Conservation (phyloP, 306 rosid species). For the Sindora glabra region DNA sequence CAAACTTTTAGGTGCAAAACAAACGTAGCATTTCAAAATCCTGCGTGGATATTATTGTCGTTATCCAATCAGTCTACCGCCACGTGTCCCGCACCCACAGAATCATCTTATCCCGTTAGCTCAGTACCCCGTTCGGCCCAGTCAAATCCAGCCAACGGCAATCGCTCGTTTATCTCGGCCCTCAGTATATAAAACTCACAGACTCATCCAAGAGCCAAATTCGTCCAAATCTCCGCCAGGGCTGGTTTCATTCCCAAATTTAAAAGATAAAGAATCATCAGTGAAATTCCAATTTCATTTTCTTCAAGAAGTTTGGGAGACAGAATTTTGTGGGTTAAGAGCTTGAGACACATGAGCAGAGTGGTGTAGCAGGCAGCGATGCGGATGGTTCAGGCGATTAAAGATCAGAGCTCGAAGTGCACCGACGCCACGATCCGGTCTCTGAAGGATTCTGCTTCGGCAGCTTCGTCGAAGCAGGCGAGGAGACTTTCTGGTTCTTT, state of each 20-base stretch:
- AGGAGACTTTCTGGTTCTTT: slow-evolving; percentile 17
- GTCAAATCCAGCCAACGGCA: neutral
- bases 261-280: too few relatives aligned
- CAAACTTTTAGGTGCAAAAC: fast-evolving
- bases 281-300: too few relatives aligned
- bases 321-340: slow-evolving; percentile 29
- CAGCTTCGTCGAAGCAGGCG: slow-evolving; percentile 34
- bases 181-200: too few relatives aligned
- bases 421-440: slow-evolving; percentile 35
- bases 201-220: too few relatives aligned
- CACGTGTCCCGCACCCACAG: slow-evolving; percentile 20
- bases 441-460: slow-evolving; percentile 30
- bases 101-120: neutral
- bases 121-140: neutral
- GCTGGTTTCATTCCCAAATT: too few relatives aligned
- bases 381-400: slow-evolving; percentile 33
- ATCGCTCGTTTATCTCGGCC: slow-evolving; percentile 24
- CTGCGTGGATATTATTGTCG: neutral
- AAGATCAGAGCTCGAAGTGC: slow-evolving; percentile 46
- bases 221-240: too few relatives aligned
- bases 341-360: slow-evolving; percentile 45
- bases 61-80: neutral
- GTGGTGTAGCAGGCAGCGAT: slow-evolving; percentile 20
- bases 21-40: neutral
- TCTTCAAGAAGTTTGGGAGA: too few relatives aligned